These are phyloP conservation scores for Aspergillus bridgeri DNA, from an alignment of 495 filamentous ascomycete species.

Conservation along the genomic window DNA sequence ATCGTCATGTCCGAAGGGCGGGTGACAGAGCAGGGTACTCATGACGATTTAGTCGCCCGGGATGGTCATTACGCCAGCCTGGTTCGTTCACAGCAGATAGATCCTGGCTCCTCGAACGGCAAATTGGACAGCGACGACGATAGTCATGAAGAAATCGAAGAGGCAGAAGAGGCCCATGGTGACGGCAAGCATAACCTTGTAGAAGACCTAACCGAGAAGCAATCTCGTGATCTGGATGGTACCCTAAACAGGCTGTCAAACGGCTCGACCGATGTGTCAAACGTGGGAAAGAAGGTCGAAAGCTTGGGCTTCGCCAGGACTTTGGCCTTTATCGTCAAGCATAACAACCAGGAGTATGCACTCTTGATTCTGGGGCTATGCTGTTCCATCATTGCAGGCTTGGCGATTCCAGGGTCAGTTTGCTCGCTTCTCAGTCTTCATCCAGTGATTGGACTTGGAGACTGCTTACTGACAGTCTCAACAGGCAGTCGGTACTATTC, in stretches of 20 bases:
- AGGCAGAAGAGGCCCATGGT: too few species aligned
- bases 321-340: background rate
- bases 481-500: background rate
- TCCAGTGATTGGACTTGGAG: too few species aligned
- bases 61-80: conserved; percentile 42
- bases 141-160: too few species aligned
- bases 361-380: background rate
- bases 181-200: too few species aligned
- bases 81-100: conserved; percentile 64
- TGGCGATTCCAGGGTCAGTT: background rate
- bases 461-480: background rate
- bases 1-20: conserved; percentile 39
- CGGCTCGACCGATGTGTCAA: too few species aligned
- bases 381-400: background rate
- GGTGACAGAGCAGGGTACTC: conserved; percentile 43
- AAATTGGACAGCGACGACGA: background rate
- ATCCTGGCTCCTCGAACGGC: background rate
- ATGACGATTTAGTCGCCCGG: conserved; percentile 29
- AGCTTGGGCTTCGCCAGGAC: background rate
- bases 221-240: too few species aligned
- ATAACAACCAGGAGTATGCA: background rate
- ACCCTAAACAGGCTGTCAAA: too few species aligned
- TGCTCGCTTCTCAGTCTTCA: background rate
- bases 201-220: too few species aligned
- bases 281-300: too few species aligned